Percentiles rank a stretch among this genome's conserved stretches.
Evolutionary conservation across 257 asterid species (phyloP).

Genomic region (Avicennia marina): DNA sequence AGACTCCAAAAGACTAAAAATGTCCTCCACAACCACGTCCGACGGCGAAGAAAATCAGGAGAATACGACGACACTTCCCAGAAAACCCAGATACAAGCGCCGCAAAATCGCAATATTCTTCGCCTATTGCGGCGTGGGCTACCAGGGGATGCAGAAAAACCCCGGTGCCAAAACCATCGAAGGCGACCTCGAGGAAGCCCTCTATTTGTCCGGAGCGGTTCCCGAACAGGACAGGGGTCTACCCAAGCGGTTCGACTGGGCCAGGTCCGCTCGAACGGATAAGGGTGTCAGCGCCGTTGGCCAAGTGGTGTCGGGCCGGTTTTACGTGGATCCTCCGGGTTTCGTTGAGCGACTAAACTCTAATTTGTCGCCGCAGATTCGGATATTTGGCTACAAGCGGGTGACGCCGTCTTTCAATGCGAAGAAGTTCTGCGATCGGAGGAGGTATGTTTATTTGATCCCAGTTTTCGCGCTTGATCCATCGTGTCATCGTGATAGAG

Average conservation of each 20-base stretch:
- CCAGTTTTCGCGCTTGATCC: constrained; percentile 93
- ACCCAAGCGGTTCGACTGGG: constrained; percentile 68
- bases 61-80: constrained; percentile 18
- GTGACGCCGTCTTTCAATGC: constrained; percentile 70
- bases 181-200: constrained; percentile 95
- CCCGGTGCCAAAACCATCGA: constrained; percentile 99
- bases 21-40: constrained; percentile 67
- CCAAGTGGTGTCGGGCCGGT: constrained; percentile 90
- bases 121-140: constrained; percentile 93
- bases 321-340: constrained; percentile 85
- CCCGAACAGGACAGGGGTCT: constrained; percentile 75
- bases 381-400: constrained; percentile 77
- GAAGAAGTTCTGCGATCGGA: constrained; percentile 86
- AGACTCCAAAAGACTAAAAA: constrained; percentile 56
- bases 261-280: constrained; percentile 89
- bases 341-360: constrained; percentile 71
- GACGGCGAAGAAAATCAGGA: constrained; percentile 43
- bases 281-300: constrained; percentile 99
- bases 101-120: constrained; percentile 87
- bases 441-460: constrained; percentile 83
- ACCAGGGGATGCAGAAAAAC: constrained; percentile 96
- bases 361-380: constrained; percentile 58
- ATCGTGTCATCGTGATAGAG: constrained; percentile 77
- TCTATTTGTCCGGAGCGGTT: constrained; percentile 66
- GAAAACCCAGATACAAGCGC: constrained; percentile 67